These are phyloP conservation scores for Mycena floridula DNA, from an alignment of 768 basidiomycete species.

Conservation along the genomic window DNA sequence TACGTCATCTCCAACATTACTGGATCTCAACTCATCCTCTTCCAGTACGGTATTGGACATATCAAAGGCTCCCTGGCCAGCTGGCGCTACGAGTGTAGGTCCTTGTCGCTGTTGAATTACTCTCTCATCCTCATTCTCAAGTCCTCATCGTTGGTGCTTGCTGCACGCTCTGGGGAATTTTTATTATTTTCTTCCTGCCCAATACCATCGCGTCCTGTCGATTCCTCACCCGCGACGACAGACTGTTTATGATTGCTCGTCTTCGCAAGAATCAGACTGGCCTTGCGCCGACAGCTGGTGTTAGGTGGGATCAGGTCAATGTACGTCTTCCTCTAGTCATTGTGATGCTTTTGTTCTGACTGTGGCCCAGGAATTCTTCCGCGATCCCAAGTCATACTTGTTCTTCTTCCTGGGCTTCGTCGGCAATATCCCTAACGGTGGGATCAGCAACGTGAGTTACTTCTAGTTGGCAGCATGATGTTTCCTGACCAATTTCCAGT, in stretches of 20 bases:
- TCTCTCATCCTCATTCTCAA: not conserved
- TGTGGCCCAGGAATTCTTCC: slow-evolving; percentile 11
- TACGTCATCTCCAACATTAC: too few relatives aligned
- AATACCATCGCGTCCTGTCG: slow-evolving; percentile 18
- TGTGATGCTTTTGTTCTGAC: too few relatives aligned
- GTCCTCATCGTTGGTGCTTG: slow-evolving; percentile 21
- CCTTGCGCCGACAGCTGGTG: slow-evolving; percentile 12
- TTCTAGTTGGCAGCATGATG: not conserved
- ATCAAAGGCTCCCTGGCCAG: slow-evolving; percentile 17
- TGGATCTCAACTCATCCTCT: too few relatives aligned
- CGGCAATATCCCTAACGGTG: slow-evolving; percentile 19
- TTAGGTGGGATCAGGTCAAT: slow-evolving; percentile 9
- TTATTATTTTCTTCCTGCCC: slow-evolving; percentile 20
- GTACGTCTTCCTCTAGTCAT: too few relatives aligned
- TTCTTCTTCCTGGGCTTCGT: slow-evolving; percentile 18
- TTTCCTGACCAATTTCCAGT: slow-evolving; percentile 1
- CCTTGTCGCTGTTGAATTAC: not conserved
- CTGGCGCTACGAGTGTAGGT: slow-evolving; percentile 26
- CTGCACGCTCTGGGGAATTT: slow-evolving; percentile 17
- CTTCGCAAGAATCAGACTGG: slow-evolving; percentile 15
- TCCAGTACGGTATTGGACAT: slow-evolving; percentile 14
- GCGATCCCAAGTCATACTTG: slow-evolving; percentile 20
- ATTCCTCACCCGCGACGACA: slow-evolving; percentile 19
- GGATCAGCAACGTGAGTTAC: slow-evolving; percentile 3
- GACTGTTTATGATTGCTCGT: slow-evolving; percentile 20